These are phyloP conservation scores for Fusarium sarcochroum DNA, from an alignment of 2,329 filamentous ascomycete species.

Conservation along the genomic window DNA sequence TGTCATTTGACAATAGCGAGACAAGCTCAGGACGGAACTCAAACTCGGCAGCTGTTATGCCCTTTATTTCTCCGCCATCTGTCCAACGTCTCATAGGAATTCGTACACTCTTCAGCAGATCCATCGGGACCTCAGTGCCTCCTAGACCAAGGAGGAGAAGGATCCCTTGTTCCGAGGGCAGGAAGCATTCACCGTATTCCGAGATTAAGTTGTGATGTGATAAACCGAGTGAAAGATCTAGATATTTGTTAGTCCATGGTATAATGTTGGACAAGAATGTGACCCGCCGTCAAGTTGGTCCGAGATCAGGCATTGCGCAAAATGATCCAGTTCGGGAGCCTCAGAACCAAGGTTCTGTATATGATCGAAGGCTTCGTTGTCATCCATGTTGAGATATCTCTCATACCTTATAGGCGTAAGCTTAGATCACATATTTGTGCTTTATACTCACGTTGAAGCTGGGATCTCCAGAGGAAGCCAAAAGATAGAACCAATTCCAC, in stretches of 20 bases:
- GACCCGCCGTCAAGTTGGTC: slow-evolving; percentile 35
- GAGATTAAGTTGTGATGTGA: slow-evolving; percentile 46
- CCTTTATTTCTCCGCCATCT: slow-evolving; percentile 47
- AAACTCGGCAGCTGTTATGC: slow-evolving; percentile 39
- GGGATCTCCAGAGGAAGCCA: slow-evolving; percentile 53
- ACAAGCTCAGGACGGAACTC: slow-evolving; percentile 44
- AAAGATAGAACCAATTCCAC: slow-evolving; percentile 49
- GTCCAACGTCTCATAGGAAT: slow-evolving; percentile 46
- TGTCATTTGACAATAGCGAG: slow-evolving; percentile 33
- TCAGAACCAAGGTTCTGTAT: slow-evolving; percentile 38
- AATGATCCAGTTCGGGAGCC: slow-evolving; percentile 28
- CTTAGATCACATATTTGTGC: rapidly evolving
- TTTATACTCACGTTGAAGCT: slow-evolving; percentile 51
- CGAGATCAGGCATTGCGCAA: slow-evolving; percentile 46
- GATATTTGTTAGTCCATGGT: neutral
- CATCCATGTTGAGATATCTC: slow-evolving; percentile 53
- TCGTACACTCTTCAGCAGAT: slow-evolving; percentile 42
- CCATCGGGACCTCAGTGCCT: slow-evolving; percentile 40
- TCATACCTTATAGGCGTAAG: slow-evolving; percentile 48
- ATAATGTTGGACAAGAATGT: rapidly evolving
- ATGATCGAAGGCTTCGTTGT: slow-evolving; percentile 51
- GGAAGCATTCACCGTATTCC: slow-evolving; percentile 48
- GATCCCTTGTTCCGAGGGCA: slow-evolving; percentile 43
- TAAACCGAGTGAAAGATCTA: slow-evolving; percentile 23
- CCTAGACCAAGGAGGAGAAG: slow-evolving; percentile 47